Percentiles rank a stretch among this genome's conserved stretches.
These are phyloP conservation scores for Rhododendron henanense DNA, from an alignment of 148 eudicot species.

Conservation along the genomic window DNA sequence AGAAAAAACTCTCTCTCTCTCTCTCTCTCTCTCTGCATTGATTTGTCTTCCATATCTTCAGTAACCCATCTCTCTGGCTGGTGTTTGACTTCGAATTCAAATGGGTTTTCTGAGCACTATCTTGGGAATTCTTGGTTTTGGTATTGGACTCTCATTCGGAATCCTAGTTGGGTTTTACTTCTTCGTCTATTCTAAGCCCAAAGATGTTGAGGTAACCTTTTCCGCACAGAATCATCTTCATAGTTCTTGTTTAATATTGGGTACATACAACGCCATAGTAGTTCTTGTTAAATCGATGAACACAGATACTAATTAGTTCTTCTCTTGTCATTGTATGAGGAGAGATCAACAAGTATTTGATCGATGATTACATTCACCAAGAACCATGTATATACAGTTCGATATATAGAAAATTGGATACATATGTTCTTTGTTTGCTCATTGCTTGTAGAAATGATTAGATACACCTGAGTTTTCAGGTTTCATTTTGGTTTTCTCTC, in stretches of 20 bases:
- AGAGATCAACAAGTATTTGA: not conserved
- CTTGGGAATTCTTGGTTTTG: constrained; percentile 63
- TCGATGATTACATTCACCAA: not conserved
- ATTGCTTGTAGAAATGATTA: not conserved
- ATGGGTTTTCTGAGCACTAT: constrained; percentile 73
- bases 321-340: not conserved
- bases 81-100: not conserved
- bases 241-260: not conserved
- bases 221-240: not conserved
- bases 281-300: no score
- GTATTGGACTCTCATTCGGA: constrained; percentile 63
- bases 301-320: not conserved
- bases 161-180: constrained; percentile 65
- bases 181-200: constrained; percentile 56
- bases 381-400: not conserved
- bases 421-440: constrained; percentile 7
- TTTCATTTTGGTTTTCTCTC: not conserved
- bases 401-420: not conserved
- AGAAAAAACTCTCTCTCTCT: not conserved
- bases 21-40: constrained; percentile 1
- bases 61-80: not conserved
- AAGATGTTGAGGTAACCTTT: constrained; percentile 41
- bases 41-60: not conserved
- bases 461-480: not conserved
- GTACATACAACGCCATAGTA: no score